Percentiles rank a stretch among this genome's conserved stretches.
Conservation (phyloP, 306 rosid genomes). For the Hippophae rhamnoides region DNA sequence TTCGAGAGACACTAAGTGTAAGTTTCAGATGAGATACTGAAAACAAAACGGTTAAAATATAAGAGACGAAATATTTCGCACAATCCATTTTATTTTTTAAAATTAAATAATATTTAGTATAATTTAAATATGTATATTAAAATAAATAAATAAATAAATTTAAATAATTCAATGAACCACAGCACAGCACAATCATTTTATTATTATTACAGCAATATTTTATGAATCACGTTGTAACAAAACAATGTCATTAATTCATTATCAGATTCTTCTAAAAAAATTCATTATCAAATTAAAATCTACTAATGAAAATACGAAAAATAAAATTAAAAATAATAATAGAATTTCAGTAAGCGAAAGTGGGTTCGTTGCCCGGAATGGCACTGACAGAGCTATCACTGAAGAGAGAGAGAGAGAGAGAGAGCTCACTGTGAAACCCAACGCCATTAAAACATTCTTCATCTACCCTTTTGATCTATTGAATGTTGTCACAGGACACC, state of each 20-base stretch:
- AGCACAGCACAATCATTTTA: too few species aligned
- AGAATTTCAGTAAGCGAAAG: not conserved
- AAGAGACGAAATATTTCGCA: too few species aligned
- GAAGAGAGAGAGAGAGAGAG: slow-evolving; percentile 3
- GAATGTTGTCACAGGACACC: too few species aligned
- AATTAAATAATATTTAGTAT: too few species aligned
- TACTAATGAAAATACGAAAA: not conserved
- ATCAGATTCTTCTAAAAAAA: too few species aligned
- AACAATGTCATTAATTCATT: too few species aligned
- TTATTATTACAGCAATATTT: too few species aligned
- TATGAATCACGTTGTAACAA: too few species aligned
- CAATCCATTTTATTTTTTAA: too few species aligned
- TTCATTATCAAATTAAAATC: too few species aligned
- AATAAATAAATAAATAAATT: slow-evolving; percentile 4
- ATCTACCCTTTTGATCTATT: not conserved
- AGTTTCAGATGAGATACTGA: slow-evolving; percentile 27
- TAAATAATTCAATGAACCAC: too few species aligned
- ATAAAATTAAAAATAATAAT: not conserved
- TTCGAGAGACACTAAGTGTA: slow-evolving; percentile 28
- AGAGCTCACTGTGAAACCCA: not conserved
- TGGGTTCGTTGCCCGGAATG: not conserved
- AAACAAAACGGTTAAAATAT: slow-evolving; percentile 9
- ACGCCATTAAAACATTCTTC: not conserved
- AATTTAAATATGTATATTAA: too few species aligned
- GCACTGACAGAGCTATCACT: slow-evolving; percentile 3